Conservation (phyloP, 768 basidiomycete species). For the Paxillus rubicundulus region DNA sequence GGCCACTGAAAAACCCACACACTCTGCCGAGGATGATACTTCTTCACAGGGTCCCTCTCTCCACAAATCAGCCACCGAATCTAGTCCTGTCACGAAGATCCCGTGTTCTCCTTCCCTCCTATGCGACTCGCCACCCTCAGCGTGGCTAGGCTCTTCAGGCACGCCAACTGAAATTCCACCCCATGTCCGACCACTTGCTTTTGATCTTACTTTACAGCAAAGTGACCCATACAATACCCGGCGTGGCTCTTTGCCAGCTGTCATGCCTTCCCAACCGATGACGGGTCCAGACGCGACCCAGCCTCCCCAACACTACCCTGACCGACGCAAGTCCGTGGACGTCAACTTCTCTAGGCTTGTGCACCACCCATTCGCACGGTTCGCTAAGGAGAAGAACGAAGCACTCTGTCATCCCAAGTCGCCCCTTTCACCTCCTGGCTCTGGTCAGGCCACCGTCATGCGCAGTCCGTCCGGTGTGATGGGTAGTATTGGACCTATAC, state of each 20-base stretch:
- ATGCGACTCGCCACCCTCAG: constrained; percentile 3
- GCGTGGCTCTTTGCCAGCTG: constrained; percentile 55
- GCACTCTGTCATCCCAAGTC: constrained; percentile 33
- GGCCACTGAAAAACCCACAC: constrained; percentile 40
- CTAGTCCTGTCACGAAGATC: constrained; percentile 21
- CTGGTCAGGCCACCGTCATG: constrained; percentile 34
- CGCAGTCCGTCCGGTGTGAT: constrained; percentile 33
- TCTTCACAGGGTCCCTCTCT: constrained; percentile 1
- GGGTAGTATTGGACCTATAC: constrained; percentile 38
- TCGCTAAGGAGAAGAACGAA: constrained; percentile 36
- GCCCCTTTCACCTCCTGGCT: constrained; percentile 31
- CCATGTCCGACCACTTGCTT: constrained; percentile 24
- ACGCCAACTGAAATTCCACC: constrained; percentile 22
- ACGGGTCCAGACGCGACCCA: constrained; percentile 33
- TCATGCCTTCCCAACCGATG: constrained; percentile 29
- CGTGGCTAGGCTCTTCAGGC: constrained; percentile 37
- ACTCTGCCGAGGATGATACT: constrained; percentile 14
- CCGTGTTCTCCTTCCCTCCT: constrained; percentile 20
- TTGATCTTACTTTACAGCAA: constrained; percentile 24
- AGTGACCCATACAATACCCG: constrained; percentile 37
- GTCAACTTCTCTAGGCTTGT: constrained; percentile 50
- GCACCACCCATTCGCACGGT: constrained; percentile 39
- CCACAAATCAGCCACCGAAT: constrained; percentile 1
- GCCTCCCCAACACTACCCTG: constrained; percentile 32
- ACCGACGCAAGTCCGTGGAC: constrained; percentile 39